Evolutionary conservation across 202 grass and related monocot species (phyloP), one percentile per base, ranked within the genome.

Genomic region (Setaria viridis): DNA sequence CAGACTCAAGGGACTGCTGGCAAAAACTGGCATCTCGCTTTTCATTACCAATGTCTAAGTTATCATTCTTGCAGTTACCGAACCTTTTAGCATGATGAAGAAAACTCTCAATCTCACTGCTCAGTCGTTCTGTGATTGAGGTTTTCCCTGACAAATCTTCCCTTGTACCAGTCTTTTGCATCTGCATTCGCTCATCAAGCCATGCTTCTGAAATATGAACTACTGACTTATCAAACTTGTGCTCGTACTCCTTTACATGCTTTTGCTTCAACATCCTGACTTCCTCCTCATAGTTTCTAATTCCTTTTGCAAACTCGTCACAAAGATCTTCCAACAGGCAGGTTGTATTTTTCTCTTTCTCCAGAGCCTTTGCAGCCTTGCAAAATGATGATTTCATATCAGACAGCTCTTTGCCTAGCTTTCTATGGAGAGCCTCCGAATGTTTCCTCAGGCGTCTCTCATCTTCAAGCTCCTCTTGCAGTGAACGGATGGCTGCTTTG

Each of bases 171-270:
- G 88, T 89, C 75, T 83, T 94, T 85, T 93, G 89, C 88, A 99
- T 94, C 68, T 99, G 97, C 85, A 94, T 91, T 63, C 94, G 84
- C 75, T 97, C 97, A 84, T 99, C 97, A 15, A 99, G 85, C 97
- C 97, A 99, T 76, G 97, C 94, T 91, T 99, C 97, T 48, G 93
- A 87, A 74, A 95, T 90, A 85, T 99, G 97, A 87, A 99, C 91
- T 77, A 97, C 74, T 63, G 91, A 77, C 60, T 87, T 92, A 82
- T 99, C 92, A 90, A 92, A 92, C 50, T 93, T 96, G 62, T 82
- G 80, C 53, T 66, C 83, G 74, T 89, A 84, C 83, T 85, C 85
- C 79, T 91, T 94, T 72, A 62, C 48, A 74, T 78, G 77, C 48
- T 79, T 94, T 91, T 97, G 97, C 64, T 93, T 96, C 58, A 97